Evolutionary conservation across 345 rosid genomes (phyloP).

Genomic region (Odontarrhena argentea): DNA sequence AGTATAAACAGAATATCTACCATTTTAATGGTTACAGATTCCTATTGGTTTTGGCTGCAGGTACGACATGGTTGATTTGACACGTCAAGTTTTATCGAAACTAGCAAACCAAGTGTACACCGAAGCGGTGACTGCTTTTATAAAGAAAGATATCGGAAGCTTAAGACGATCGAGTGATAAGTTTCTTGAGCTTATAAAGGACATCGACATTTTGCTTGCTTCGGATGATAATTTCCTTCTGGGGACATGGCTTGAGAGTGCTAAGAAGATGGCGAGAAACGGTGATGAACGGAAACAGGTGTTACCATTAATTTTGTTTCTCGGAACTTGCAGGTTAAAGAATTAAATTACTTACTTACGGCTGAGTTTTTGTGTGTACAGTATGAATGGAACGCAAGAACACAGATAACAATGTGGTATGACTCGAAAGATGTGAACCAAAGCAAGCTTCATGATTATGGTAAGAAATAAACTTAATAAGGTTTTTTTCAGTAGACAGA

Average conservation of each 20-base stretch:
- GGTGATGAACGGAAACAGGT: conserved; percentile 73
- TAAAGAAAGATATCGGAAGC: conserved; percentile 49
- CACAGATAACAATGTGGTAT: conserved; percentile 97
- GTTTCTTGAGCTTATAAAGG: conserved; percentile 70
- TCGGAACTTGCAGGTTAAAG: background rate
- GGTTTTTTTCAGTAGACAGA: background rate
- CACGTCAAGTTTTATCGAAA: conserved; percentile 90
- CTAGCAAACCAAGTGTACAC: conserved; percentile 76
- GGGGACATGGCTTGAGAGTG: conserved; percentile 93
- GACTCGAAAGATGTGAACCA: conserved; percentile 64
- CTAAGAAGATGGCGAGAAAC: conserved; percentile 62
- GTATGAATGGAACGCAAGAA: conserved; percentile 94
- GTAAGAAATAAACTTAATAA: conserved; percentile 38
- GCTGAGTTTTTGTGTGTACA: conserved; percentile 34
- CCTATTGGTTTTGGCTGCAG: conserved; percentile 48
- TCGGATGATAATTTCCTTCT: conserved; percentile 81
- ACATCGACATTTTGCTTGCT: conserved; percentile 75
- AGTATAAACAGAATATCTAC: conserved; percentile 7
- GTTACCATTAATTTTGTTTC: conserved; percentile 10
- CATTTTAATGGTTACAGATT: conserved; percentile 24
- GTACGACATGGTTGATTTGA: conserved; percentile 90
- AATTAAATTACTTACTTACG: conserved; percentile 23
- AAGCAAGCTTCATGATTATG: conserved; percentile 94
- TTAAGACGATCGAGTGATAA: conserved; percentile 51
- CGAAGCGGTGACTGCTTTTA: conserved; percentile 67